Conservation (phyloP, 768 basidiomycete species). For the Hygrophorus pudorinus region DNA sequence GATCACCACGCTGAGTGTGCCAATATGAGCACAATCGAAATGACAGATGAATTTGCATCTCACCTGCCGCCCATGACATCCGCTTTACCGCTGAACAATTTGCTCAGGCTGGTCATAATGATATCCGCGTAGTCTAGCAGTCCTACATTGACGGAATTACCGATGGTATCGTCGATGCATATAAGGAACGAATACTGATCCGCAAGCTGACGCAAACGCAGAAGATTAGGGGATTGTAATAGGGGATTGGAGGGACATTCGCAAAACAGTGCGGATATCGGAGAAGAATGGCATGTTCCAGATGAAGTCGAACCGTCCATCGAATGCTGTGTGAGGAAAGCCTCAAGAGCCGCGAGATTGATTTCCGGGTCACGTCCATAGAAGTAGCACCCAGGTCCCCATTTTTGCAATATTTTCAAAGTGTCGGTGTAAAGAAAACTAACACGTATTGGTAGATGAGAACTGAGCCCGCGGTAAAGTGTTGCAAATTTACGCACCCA, state of each 20-base stretch:
- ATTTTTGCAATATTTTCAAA: slow-evolving; percentile 66
- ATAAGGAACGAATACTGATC: slow-evolving; percentile 64
- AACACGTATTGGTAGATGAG: background rate
- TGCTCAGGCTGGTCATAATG: slow-evolving; percentile 64
- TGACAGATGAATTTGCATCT: slow-evolving; percentile 12
- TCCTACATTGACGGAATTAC: slow-evolving; percentile 71
- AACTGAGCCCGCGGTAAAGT: background rate
- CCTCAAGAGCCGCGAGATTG: slow-evolving; percentile 49
- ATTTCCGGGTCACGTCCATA: slow-evolving; percentile 52
- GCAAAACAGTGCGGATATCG: slow-evolving; percentile 54
- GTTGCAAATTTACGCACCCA: slow-evolving; percentile 36
- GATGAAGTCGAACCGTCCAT: slow-evolving; percentile 13
- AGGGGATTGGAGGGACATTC: slow-evolving; percentile 78
- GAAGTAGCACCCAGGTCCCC: slow-evolving; percentile 72
- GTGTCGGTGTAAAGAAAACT: slow-evolving; percentile 79
- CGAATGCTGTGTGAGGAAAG: slow-evolving; percentile 23
- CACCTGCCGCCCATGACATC: slow-evolving; percentile 83
- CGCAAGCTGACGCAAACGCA: slow-evolving; percentile 46
- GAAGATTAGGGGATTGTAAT: slow-evolving; percentile 53
- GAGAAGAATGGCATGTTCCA: slow-evolving; percentile 18
- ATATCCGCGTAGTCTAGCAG: slow-evolving; percentile 58
- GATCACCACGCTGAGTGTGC: slow-evolving; percentile 44
- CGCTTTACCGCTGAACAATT: slow-evolving; percentile 68
- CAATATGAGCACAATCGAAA: background rate
- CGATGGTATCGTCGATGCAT: slow-evolving; percentile 70